phyloP scores from a whole-genome alignment of 805 yeast species.

The Ogataea henricii region DNA sequence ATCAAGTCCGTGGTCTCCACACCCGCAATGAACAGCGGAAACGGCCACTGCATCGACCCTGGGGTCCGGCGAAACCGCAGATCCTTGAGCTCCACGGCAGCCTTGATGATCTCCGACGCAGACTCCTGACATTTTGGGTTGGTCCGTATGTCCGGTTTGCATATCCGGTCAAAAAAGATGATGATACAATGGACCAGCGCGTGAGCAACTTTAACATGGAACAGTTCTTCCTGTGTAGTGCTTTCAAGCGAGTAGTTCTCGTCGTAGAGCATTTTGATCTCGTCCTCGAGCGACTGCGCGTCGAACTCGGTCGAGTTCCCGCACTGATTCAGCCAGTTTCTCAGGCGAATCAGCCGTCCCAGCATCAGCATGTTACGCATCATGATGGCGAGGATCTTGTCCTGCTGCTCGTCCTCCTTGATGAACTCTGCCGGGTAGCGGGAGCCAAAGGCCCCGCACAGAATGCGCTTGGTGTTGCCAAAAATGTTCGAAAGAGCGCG shows the following conservation, averaged over 20 bases:
- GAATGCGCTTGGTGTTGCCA: not conserved
- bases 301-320: constrained; percentile 17
- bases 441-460: not conserved
- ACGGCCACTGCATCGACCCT: constrained; percentile 13
- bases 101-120: constrained; percentile 12
- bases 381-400: constrained; percentile 7
- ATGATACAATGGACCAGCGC: constrained; percentile 9
- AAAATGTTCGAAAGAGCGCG: not conserved
- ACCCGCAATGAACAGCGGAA: constrained; percentile 14
- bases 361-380: constrained; percentile 13
- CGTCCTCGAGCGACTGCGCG: constrained; percentile 5
- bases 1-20: constrained; percentile 13
- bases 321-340: constrained; percentile 16
- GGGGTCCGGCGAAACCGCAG: constrained; percentile 7
- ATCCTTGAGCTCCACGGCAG: constrained; percentile 7
- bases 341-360: constrained; percentile 11
- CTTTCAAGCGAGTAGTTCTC: constrained; percentile 5
- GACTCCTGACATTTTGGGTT: constrained; percentile 10
- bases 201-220: constrained; percentile 1
- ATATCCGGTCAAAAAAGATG: constrained; percentile 11
- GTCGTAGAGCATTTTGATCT: constrained; percentile 4
- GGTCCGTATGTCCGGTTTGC: constrained; percentile 11
- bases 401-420: not conserved
- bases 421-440: not conserved
- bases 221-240: constrained; percentile 2